Evolutionary conservation across 169 alveolate genomes (phyloP), one percentile per base, ranked within the genome.

Genomic region (Theileria annulata): DNA sequence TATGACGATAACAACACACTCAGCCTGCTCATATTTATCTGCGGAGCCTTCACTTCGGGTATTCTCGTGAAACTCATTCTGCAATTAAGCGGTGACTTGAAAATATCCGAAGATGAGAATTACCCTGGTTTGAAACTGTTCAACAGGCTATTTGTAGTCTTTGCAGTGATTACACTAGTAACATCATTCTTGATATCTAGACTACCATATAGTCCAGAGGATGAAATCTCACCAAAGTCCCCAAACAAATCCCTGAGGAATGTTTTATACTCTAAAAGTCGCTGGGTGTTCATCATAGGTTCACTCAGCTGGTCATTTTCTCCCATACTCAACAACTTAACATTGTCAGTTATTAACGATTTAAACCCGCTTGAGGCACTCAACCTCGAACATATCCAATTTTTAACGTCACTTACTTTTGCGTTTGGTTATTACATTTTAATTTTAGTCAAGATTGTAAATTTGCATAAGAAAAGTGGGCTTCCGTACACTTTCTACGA

Each of bases 301-400:
- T 63, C 48, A 15, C 51, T 63, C 23, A 35, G 71, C 59, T 63
- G 71, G 71, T 63, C 56, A 10, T 63, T 63, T 63, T 63, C 71
- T 3, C 71, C 71, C 71, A 63, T 63, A 4, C 27, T 63, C 12
- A 63, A 63, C 51, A 63, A 63, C 13, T 13, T 63, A 3, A 35
- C 71, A 63, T 15, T 21, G 25, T 63, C 71, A n/a, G 56, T 63
- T 15, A 35, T 63, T 63, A 30, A 63, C 13, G 33, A 15, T 17
- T 21, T 63, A 17, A 35, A 15, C 13, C 10, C 56, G 15, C 19
- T 63, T 15, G 56, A 63, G 71, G 47, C 71, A 63, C 23, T 63
- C 23, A 35, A 63, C 51, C 51, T 63, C 48, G 71, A 63, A 21
- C 33, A 63, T 12, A 17, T 63, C 8, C 71, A 63, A 21, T 63